Conservation (phyloP, 192 early-diverging fungal species). For the Coemansia sp. region DNA sequence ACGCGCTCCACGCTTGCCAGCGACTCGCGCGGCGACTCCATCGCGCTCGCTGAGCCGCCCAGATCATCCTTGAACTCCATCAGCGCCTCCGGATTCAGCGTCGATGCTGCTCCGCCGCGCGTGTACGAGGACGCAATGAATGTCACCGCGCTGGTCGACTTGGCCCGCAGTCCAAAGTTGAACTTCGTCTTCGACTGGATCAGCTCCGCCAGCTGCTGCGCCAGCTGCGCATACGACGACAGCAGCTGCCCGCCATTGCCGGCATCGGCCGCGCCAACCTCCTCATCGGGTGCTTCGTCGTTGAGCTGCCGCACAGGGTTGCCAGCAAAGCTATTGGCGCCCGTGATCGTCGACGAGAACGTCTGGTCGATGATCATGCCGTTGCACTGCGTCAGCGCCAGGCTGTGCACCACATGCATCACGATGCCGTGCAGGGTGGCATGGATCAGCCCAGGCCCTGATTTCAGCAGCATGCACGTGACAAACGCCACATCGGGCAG, state of each 20-base stretch:
- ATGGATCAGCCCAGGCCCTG: constrained; percentile 82
- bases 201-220: constrained; percentile 52
- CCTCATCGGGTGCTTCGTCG: constrained; percentile 2
- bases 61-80: constrained; percentile 55
- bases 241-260: constrained; percentile 47
- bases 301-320: constrained; percentile 55
- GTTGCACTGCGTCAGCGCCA: constrained; percentile 76
- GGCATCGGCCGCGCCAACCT: not conserved
- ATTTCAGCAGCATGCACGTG: constrained; percentile 78
- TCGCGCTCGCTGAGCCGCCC: constrained; percentile 1
- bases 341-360: constrained; percentile 73
- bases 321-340: constrained; percentile 66
- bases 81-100: constrained; percentile 53
- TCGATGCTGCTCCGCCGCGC: constrained; percentile 52
- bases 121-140: constrained; percentile 56
- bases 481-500: constrained; percentile 88
- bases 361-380: constrained; percentile 76
- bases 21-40: constrained; percentile 45
- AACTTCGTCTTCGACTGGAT: constrained; percentile 47
- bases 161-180: constrained; percentile 54
- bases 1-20: constrained; percentile 61
- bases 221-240: constrained; percentile 64
- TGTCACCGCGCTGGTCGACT: constrained; percentile 53
- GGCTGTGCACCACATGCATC: constrained; percentile 85
- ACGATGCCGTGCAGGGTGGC: constrained; percentile 92